phyloP scores from a whole-genome alignment of 208 protist species.

The Strigomonas culicis region DNA sequence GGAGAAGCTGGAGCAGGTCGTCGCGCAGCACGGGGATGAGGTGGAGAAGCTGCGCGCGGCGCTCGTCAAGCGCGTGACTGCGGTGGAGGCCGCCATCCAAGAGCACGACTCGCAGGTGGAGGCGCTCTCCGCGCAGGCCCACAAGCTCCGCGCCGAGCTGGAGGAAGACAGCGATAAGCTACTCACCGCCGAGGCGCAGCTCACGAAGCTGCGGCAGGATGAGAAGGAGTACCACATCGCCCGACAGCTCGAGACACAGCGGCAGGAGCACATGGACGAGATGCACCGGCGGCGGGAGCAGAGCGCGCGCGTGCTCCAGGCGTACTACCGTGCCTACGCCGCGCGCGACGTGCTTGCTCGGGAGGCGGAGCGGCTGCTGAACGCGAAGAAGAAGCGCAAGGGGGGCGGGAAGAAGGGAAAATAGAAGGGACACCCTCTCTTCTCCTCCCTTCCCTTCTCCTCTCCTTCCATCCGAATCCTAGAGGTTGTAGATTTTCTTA shows the following conservation, averaged over 20 bases:
- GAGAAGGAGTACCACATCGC: constrained; percentile 71
- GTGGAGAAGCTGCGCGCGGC: constrained; percentile 51
- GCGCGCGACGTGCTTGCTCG: constrained; percentile 36
- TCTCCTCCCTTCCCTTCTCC: no score
- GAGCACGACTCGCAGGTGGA: constrained; percentile 82
- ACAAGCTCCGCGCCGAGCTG: constrained; percentile 60
- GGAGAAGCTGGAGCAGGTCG: constrained; percentile 24
- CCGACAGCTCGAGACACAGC: constrained; percentile 55
- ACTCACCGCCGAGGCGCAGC: constrained; percentile 55
- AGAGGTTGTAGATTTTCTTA: no score
- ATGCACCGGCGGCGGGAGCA: constrained; percentile 40
- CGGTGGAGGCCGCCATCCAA: constrained; percentile 73
- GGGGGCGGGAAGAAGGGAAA: constrained; percentile 24
- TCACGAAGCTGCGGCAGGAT: constrained; percentile 50
- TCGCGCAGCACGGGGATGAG: constrained; percentile 52
- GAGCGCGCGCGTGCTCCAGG: constrained; percentile 74
- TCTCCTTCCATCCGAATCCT: no score
- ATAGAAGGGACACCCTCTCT: constrained; percentile 18
- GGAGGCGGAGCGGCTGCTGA: constrained; percentile 33
- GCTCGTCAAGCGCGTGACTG: constrained; percentile 74
- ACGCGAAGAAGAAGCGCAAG: constrained; percentile 44
- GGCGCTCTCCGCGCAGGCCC: constrained; percentile 28
- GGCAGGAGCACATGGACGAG: constrained; percentile 50
- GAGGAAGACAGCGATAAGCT: constrained; percentile 74
- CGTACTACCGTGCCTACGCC: constrained; percentile 73